Evolutionary conservation across 176 grass and related monocot species (phyloP), one percentile per base, ranked within the genome.

Genomic region (Aegilops umbellulata): DNA sequence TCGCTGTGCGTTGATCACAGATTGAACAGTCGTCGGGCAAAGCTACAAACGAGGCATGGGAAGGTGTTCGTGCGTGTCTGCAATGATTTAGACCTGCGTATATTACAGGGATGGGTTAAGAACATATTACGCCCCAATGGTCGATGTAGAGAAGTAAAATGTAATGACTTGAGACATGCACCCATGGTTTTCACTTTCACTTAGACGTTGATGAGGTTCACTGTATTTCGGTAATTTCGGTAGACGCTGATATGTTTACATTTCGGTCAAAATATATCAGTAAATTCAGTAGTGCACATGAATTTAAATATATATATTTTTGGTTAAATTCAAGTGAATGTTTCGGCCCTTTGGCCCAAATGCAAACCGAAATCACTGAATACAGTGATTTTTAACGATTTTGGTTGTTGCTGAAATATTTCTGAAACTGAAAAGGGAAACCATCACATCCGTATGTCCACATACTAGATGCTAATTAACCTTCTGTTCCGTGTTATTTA

Each of bases 1-100:
- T 31, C 13, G 15, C 89, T 91, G 76, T 80, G 16, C 32, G 44
- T 16, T 16, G 47, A 51, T 78, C 84, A 65, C 44, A 13, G 71
- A 77, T 65, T 65, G 19, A 53, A 75, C 76, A 87, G 58, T 34
- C 24, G 31, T 30, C 46, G 65, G 61, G 76, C 49, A 80, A 76
- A 38, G 69, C 39, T 69, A 87, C 69, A 76, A 74, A 23, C 11
- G 35, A 75, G 82, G 76, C 25, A 84, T 80, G 81, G 69, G 80
- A 23, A 46, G 16, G 53, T 30, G 89, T 31, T 46, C 47, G 26
- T 80, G 61, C 81, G 60, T 86, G 76, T 79, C 82, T 46, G 77
- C 60, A 3, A 60, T 60, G 82, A 68, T 60, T 60, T 69, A 74
- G 72, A 34, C 76, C 25, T 55, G 26, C 11, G 17, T 34, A 20